Conservation (phyloP, 2,329 filamentous ascomycete species). For the Plenodomus tracheiphilus region DNA sequence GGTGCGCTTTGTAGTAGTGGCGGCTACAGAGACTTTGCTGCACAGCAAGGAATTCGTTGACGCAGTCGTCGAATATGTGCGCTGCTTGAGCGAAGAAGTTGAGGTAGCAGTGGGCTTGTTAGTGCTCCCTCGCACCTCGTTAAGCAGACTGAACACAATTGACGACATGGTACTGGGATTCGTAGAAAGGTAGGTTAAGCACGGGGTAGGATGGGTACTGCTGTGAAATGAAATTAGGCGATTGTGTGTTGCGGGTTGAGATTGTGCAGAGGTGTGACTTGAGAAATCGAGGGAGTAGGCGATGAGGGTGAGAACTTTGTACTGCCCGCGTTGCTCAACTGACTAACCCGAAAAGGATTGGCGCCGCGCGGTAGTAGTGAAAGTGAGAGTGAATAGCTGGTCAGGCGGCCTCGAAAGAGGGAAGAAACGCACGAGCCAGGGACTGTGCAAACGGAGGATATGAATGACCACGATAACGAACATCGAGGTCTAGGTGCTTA, state of each 20-base stretch:
- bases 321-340: neutral
- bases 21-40: too few species aligned
- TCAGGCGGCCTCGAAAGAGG: neutral
- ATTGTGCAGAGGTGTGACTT: neutral
- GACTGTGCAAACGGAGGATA: too few species aligned
- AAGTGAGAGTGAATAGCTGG: neutral
- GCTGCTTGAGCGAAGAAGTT: neutral
- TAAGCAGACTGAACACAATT: neutral
- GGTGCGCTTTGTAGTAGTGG: too few species aligned
- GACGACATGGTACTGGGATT: neutral
- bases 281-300: neutral
- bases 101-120: neutral
- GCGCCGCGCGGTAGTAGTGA: neutral
- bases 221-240: too few species aligned
- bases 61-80: too few species aligned
- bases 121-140: neutral
- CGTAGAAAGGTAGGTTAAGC: neutral
- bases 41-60: too few species aligned
- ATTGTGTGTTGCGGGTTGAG: neutral
- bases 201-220: too few species aligned
- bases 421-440: neutral
- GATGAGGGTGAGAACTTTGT: neutral
- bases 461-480: too few species aligned
- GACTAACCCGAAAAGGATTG: neutral
- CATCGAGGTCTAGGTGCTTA: too few species aligned